Conservation (phyloP, 148 eudicot species). For the Agrostemma githago region DNA sequence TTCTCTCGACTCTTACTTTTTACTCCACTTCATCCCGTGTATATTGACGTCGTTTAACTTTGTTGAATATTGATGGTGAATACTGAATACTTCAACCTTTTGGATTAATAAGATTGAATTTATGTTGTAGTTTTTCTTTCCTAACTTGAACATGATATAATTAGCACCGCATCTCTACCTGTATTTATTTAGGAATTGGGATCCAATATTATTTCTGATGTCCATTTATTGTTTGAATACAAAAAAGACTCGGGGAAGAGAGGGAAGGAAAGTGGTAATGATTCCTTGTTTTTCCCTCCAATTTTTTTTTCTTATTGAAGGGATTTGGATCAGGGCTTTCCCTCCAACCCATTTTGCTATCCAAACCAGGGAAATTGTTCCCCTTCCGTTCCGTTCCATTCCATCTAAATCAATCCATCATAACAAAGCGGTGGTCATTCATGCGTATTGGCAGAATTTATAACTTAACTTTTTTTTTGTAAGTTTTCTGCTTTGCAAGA, state of each 20-base stretch:
- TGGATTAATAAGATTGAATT: not conserved
- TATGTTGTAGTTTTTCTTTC: not conserved
- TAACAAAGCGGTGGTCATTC: too few species aligned
- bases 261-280: not conserved
- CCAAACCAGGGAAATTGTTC: too few species aligned
- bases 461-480: too few species aligned
- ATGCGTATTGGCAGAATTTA: not conserved
- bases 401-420: too few species aligned
- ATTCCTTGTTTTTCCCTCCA: too few species aligned
- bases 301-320: too few species aligned
- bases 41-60: not conserved
- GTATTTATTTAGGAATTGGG: not conserved
- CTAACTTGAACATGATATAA: not conserved
- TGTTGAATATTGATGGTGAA: not conserved
- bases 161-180: not conserved
- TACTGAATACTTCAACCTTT: not conserved
- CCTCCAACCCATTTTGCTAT: too few species aligned
- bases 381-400: too few species aligned
- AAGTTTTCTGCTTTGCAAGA: not conserved
- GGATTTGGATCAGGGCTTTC: too few species aligned
- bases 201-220: not conserved
- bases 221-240: not conserved
- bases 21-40: not conserved
- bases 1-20: not conserved
- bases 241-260: not conserved